Evolutionary conservation across 2,329 filamentous ascomycete species (phyloP).

Genomic region (Monosporascus sp.): DNA sequence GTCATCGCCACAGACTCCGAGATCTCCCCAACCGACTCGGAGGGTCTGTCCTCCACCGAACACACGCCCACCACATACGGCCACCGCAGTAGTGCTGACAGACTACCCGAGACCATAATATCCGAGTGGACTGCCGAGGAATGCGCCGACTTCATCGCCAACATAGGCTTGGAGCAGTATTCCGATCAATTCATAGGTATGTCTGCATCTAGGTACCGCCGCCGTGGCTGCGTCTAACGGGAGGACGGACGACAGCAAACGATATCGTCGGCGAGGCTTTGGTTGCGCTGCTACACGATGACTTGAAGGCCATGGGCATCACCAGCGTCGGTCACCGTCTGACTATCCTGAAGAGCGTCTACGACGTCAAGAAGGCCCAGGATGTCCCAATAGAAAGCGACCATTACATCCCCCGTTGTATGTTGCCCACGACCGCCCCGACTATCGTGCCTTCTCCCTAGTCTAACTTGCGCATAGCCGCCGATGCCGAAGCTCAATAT

Average conservation of each 20-base stretch:
- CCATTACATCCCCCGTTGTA: slow-evolving; percentile 90
- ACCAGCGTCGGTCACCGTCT: slow-evolving; percentile 88
- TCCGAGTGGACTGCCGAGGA: slow-evolving; percentile 81
- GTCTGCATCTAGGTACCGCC: slow-evolving; percentile 20
- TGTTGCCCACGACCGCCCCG: slow-evolving; percentile 29
- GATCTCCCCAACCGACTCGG: slow-evolving; percentile 65
- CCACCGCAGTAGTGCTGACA: slow-evolving; percentile 58
- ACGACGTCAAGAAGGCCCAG: slow-evolving; percentile 92
- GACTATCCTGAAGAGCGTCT: slow-evolving; percentile 91
- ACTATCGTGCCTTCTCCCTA: not conserved
- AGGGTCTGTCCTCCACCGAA: slow-evolving; percentile 62
- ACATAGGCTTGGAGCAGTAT: slow-evolving; percentile 77
- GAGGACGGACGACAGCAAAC: slow-evolving; percentile 59
- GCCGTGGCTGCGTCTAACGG: slow-evolving; percentile 17
- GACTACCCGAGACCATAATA: slow-evolving; percentile 68
- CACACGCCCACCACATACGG: slow-evolving; percentile 77
- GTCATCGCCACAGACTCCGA: slow-evolving; percentile 62
- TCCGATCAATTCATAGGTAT: slow-evolving; percentile 76
- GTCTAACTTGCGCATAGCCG: slow-evolving; percentile 51
- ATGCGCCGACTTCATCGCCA: slow-evolving; percentile 81
- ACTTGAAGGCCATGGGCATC: slow-evolving; percentile 93
- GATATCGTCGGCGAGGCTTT: slow-evolving; percentile 90
- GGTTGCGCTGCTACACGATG: slow-evolving; percentile 82
- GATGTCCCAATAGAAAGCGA: slow-evolving; percentile 87
- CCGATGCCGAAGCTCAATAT: slow-evolving; percentile 81